phyloP scores from a whole-genome alignment of 2,329 filamentous ascomycete genomes.

The Sordariomycetes sp. region DNA sequence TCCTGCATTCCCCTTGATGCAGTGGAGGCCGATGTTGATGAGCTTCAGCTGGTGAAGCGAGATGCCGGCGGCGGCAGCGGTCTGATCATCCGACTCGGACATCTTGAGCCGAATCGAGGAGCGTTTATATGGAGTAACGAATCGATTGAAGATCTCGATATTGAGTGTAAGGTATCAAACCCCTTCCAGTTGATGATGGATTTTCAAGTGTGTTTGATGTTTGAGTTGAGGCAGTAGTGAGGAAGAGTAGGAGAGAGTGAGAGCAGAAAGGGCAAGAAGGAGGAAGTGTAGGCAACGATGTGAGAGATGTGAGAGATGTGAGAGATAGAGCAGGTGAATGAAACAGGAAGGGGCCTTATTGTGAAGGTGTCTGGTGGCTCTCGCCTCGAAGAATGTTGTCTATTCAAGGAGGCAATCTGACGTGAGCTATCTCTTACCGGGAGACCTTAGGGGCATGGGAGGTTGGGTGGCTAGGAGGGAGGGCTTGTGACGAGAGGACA shows the following conservation, averaged over 20 bases:
- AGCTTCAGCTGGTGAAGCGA: neutral
- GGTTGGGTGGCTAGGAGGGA: neutral
- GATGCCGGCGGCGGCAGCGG: neutral
- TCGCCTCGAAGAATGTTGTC: neutral
- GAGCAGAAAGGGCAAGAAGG: neutral
- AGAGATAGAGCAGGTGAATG: neutral
- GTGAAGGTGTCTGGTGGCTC: neutral
- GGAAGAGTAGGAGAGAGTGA: neutral
- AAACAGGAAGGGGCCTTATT: neutral
- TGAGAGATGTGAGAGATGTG: too few species aligned
- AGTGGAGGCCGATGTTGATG: neutral
- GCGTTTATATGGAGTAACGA: too few species aligned
- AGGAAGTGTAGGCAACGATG: neutral
- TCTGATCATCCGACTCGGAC: too few species aligned
- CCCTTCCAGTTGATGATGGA: neutral
- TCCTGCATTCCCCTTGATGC: neutral
- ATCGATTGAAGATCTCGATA: too few species aligned
- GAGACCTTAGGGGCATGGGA: neutral
- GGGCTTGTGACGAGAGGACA: neutral
- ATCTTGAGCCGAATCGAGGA: too few species aligned
- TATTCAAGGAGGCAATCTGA: neutral
- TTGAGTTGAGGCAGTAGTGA: neutral
- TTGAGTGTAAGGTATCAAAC: neutral
- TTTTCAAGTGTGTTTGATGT: neutral
- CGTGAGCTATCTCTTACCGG: neutral